A percentile compares a stretch with the other conserved stretches of the same genome.
phyloP scores from a whole-genome alignment of 1,284 basidiomycete genomes.

The Vanrija humicola region DNA sequence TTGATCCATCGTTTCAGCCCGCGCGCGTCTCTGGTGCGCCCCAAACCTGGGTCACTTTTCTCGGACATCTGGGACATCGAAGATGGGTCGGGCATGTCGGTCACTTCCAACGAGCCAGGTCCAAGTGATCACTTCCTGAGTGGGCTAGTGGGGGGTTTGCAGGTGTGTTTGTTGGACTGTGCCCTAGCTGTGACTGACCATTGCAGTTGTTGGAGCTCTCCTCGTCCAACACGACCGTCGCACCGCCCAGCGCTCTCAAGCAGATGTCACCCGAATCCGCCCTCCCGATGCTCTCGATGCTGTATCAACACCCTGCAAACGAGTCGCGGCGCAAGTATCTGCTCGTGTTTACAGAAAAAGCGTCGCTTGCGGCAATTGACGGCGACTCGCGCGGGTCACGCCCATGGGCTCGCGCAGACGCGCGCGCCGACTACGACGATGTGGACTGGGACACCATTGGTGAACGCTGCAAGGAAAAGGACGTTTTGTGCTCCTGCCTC shows the following conservation, averaged over 20 bases:
- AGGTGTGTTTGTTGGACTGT: constrained; percentile 17
- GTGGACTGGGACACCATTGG: constrained; percentile 20
- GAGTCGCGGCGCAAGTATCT: constrained; percentile 13
- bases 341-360: constrained; percentile 18
- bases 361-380: constrained; percentile 11
- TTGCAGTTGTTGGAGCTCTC: constrained; percentile 16
- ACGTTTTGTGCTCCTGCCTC: constrained; percentile 17
- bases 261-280: constrained; percentile 13
- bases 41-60: constrained; percentile 10
- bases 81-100: constrained; percentile 15
- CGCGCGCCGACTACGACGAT: constrained; percentile 14
- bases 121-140: constrained; percentile 18
- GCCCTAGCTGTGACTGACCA: constrained; percentile 1
- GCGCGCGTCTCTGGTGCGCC: constrained; percentile 3
- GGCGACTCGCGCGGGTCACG: constrained; percentile 9
- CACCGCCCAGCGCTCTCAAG: constrained; percentile 9
- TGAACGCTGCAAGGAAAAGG: constrained; percentile 15
- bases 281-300: constrained; percentile 18
- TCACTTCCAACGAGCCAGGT: constrained; percentile 17
- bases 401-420: constrained; percentile 13
- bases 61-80: constrained; percentile 19
- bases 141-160: constrained; percentile 18
- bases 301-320: constrained; percentile 2
- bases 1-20: constrained; percentile 19
- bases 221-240: constrained; percentile 6